Evolutionary conservation across 306 rosid genomes (phyloP).

Genomic region (Cicer chorassanicum): DNA sequence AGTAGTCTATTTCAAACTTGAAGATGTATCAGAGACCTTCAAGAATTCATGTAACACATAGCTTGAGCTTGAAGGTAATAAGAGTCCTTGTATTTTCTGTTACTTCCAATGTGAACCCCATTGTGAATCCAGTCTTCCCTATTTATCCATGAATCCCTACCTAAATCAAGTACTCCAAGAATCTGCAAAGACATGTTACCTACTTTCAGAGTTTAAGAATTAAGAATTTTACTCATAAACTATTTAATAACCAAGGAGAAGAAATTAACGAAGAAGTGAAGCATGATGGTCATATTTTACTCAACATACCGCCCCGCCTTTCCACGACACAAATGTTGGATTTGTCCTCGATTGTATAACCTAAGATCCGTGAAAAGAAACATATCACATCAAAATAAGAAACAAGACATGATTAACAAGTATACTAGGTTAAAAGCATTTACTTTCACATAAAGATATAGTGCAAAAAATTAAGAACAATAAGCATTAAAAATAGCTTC

Average conservation of each 20-base stretch:
- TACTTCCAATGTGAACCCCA: constrained; percentile 72
- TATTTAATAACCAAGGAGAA: constrained; percentile 30
- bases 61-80: constrained; percentile 90
- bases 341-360: constrained; percentile 86
- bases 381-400: constrained; percentile 4
- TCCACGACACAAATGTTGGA: constrained; percentile 81
- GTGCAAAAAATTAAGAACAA: not conserved
- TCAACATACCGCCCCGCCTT: constrained; percentile 94
- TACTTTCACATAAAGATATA: not conserved
- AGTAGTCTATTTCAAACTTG: not conserved
- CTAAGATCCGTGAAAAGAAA: constrained; percentile 48
- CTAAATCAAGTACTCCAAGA: constrained; percentile 83
- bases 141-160: constrained; percentile 88
- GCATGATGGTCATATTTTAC: constrained; percentile 15
- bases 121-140: constrained; percentile 87
- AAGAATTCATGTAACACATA: constrained; percentile 89
- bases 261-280: constrained; percentile 4
- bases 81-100: constrained; percentile 92
- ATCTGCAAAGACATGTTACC: constrained; percentile 55
- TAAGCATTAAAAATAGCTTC: constrained; percentile 80
- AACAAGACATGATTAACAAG: constrained; percentile 3
- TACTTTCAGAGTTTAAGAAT: not conserved
- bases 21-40: constrained; percentile 21
- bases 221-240: constrained; percentile 14
- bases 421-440: not conserved